A percentile compares a stretch with the other conserved stretches of the same genome.
Conservation (phyloP, 371 early-diverging fungal genomes). For the Mucor velutinosus region DNA sequence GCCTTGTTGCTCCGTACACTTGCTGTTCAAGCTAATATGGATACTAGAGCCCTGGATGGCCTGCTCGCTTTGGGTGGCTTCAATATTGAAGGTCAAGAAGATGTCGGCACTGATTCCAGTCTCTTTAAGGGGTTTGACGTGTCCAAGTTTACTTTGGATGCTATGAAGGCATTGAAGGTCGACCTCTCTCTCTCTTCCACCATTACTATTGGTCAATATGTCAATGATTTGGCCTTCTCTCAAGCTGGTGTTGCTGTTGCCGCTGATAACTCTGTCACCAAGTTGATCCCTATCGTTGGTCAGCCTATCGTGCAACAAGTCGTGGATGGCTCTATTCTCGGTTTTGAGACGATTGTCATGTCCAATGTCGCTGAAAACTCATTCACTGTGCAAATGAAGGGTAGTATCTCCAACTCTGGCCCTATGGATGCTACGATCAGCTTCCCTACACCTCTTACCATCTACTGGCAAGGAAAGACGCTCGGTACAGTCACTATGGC, state of each 20-base stretch:
- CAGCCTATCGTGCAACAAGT: slow-evolving; percentile 61
- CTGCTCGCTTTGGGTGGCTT: slow-evolving; percentile 51
- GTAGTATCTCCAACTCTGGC: slow-evolving; percentile 60
- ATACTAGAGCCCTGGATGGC: slow-evolving; percentile 49
- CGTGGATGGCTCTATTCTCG: slow-evolving; percentile 53
- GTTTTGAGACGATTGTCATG: slow-evolving; percentile 49
- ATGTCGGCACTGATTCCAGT: slow-evolving; percentile 36
- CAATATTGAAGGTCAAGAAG: slow-evolving; percentile 38
- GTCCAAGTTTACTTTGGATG: slow-evolving; percentile 46
- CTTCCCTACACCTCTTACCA: slow-evolving; percentile 49
- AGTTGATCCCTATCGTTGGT: slow-evolving; percentile 56
- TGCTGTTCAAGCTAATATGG: slow-evolving; percentile 48
- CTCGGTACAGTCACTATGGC: slow-evolving; percentile 57
- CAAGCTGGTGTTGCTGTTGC: slow-evolving; percentile 47
- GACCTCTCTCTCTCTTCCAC: slow-evolving; percentile 55
- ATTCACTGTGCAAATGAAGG: slow-evolving; percentile 58
- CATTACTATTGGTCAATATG: slow-evolving; percentile 55
- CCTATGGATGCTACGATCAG: slow-evolving; percentile 61
- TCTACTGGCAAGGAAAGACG: slow-evolving; percentile 49
- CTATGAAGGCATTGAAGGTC: slow-evolving; percentile 53
- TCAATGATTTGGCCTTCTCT: slow-evolving; percentile 44
- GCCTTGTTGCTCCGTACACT: slow-evolving; percentile 49
- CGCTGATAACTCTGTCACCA: slow-evolving; percentile 48
- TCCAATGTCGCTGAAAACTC: slow-evolving; percentile 48
- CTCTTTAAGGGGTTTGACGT: slow-evolving; percentile 52